These are phyloP conservation scores for Perkinsus olseni DNA, from an alignment of 169 alveolate genomes.

Conservation along the genomic window DNA sequence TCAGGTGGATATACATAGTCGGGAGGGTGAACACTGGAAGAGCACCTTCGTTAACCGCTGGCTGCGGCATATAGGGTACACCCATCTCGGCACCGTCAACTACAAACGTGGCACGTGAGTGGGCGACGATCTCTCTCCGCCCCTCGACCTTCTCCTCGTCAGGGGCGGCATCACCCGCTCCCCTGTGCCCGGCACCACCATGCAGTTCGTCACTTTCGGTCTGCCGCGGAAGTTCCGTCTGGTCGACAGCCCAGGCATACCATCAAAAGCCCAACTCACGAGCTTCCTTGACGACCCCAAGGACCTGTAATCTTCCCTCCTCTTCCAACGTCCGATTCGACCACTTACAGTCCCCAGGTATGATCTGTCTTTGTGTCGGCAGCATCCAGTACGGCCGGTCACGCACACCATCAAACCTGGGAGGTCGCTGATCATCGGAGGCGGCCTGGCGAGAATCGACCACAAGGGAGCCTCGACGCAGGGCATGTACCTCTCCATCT, in stretches of 20 bases:
- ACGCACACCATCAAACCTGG: slow-evolving; percentile 47
- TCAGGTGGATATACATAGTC: slow-evolving; percentile 49
- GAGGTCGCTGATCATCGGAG: slow-evolving; percentile 44
- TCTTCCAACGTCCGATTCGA: neutral
- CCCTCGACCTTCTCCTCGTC: slow-evolving; percentile 36
- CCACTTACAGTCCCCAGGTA: neutral
- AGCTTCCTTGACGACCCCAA: slow-evolving; percentile 34
- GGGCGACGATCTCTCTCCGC: slow-evolving; percentile 42
- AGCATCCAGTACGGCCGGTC: slow-evolving; percentile 40
- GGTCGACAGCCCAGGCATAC: slow-evolving; percentile 73
- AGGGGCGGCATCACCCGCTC: slow-evolving; percentile 74
- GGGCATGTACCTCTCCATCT: neutral
- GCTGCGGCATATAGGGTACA: slow-evolving; percentile 55
- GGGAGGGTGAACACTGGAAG: slow-evolving; percentile 74
- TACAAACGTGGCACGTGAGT: slow-evolving; percentile 18
- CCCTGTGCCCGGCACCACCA: slow-evolving; percentile 69
- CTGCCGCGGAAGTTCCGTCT: slow-evolving; percentile 60
- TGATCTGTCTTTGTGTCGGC: slow-evolving; percentile 27
- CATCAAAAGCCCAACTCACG: slow-evolving; percentile 48
- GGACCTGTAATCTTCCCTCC: neutral
- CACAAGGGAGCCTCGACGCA: slow-evolving; percentile 17
- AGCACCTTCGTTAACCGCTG: slow-evolving; percentile 68
- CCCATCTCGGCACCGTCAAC: neutral
- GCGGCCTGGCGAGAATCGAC: slow-evolving; percentile 51
- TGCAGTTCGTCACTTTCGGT: slow-evolving; percentile 60